Evolutionary conservation across 257 asterid genomes (phyloP).

Genomic region (Przewalskia tangutica): DNA sequence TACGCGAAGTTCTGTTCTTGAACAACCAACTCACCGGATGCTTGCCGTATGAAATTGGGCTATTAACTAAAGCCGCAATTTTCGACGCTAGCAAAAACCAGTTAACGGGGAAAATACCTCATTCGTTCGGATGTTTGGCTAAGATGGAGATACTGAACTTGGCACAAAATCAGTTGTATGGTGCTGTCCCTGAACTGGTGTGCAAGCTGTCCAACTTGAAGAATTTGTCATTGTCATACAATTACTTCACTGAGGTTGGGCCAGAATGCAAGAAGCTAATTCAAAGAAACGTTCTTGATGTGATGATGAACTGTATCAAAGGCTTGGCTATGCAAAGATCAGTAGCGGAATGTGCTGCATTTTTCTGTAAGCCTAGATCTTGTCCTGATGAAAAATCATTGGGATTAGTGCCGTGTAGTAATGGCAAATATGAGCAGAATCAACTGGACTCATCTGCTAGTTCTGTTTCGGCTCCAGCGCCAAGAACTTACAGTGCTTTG

Average conservation of each 20-base stretch:
- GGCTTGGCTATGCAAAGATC: constrained; percentile 44
- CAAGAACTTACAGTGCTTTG: not conserved
- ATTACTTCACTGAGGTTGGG: constrained; percentile 55
- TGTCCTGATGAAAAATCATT: constrained; percentile 32
- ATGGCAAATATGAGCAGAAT: not conserved
- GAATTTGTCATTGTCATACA: constrained; percentile 20
- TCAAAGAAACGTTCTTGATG: constrained; percentile 23
- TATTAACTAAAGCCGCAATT: constrained; percentile 15
- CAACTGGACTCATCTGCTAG: not conserved
- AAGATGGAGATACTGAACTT: constrained; percentile 24
- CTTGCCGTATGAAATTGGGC: constrained; percentile 58
- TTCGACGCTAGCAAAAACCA: constrained; percentile 45
- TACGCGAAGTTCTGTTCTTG: constrained; percentile 33
- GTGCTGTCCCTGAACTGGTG: constrained; percentile 49
- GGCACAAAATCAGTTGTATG: constrained; percentile 33
- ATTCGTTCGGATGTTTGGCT: constrained; percentile 46
- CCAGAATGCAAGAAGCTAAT: constrained; percentile 46
- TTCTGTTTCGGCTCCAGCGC: not conserved
- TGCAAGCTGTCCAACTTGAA: constrained; percentile 28
- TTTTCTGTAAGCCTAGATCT: constrained; percentile 21
- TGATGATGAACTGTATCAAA: constrained; percentile 42
- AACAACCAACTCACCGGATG: constrained; percentile 49
- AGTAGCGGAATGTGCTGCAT: constrained; percentile 22
- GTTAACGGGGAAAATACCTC: constrained; percentile 54
- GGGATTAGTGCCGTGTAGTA: constrained; percentile 22